phyloP scores from a whole-genome alignment of 495 filamentous ascomycete species.

The Durotheca rogersii region DNA sequence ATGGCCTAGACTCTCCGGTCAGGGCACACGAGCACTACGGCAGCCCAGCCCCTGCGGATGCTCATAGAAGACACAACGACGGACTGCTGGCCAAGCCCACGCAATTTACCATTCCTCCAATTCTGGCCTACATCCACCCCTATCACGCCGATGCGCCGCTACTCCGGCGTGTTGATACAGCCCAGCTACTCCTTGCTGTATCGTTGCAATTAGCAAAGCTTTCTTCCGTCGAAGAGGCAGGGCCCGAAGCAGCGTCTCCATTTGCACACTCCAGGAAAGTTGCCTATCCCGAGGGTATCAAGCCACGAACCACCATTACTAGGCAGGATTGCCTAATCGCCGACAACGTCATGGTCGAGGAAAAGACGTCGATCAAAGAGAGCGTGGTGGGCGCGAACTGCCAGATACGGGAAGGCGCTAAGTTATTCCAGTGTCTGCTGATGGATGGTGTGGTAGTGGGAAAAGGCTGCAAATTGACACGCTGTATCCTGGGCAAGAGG shows the following conservation, averaged over 20 bases:
- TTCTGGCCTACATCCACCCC: slow-evolving; percentile 76
- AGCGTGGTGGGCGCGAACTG: slow-evolving; percentile 83
- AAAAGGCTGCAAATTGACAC: slow-evolving; percentile 71
- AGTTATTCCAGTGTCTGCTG: slow-evolving; percentile 75
- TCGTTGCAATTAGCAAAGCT: slow-evolving; percentile 84
- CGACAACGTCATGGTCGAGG: slow-evolving; percentile 80
- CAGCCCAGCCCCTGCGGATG: slow-evolving; percentile 26
- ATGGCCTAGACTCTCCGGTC: slow-evolving; percentile 26
- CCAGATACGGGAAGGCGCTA: slow-evolving; percentile 76
- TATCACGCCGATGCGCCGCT: slow-evolving; percentile 50
- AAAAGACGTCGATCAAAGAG: slow-evolving; percentile 84
- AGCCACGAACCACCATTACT: slow-evolving; percentile 72
- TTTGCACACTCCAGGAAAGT: slow-evolving; percentile 77
- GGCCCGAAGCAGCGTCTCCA: slow-evolving; percentile 59
- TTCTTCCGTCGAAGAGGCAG: slow-evolving; percentile 64
- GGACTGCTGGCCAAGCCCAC: slow-evolving; percentile 19
- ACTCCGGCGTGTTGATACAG: slow-evolving; percentile 84
- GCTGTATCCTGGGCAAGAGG: slow-evolving; percentile 76
- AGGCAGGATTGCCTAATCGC: slow-evolving; percentile 74
- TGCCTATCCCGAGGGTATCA: slow-evolving; percentile 73
- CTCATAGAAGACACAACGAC: slow-evolving; percentile 15
- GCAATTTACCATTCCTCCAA: slow-evolving; percentile 57
- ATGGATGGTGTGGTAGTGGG: slow-evolving; percentile 89
- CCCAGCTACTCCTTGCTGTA: slow-evolving; percentile 72
- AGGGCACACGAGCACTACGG: slow-evolving; percentile 29